Percentiles rank a stretch among this genome's conserved stretches.
Conservation (phyloP, 805 yeast genomes). For the Kazachstania psychrophila region DNA sequence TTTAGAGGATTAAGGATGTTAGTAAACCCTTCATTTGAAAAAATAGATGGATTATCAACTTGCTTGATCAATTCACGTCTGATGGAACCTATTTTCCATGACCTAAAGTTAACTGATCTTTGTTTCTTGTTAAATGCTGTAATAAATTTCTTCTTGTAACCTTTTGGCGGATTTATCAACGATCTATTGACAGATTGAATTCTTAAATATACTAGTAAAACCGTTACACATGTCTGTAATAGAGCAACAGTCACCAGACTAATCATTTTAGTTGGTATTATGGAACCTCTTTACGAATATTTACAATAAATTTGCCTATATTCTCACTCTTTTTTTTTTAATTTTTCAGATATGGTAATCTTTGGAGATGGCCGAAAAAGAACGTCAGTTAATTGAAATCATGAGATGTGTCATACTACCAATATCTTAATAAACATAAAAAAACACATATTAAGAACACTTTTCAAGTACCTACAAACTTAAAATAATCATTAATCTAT, state of each 20-base stretch:
- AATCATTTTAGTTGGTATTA: too few relatives aligned
- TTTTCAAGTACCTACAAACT: too few relatives aligned
- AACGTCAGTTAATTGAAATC: too few relatives aligned
- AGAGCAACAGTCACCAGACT: constrained; percentile 1
- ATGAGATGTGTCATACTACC: too few relatives aligned
- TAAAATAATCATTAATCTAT: too few relatives aligned
- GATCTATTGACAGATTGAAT: constrained; percentile 6
- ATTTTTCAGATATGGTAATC: too few relatives aligned
- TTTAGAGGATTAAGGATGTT: background rate
- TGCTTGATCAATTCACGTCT: constrained; percentile 33
- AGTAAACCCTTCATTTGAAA: constrained; percentile 11
- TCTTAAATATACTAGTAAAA: constrained; percentile 6
- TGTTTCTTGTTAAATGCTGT: background rate
- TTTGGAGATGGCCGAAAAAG: too few relatives aligned
- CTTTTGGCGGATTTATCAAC: constrained; percentile 1
- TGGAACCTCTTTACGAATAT: too few relatives aligned
- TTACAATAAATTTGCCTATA: too few relatives aligned
- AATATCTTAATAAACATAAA: too few relatives aligned
- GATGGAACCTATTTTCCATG: constrained; percentile 27
- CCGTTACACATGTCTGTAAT: constrained; percentile 4
- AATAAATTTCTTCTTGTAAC: background rate
- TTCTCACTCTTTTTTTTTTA: too few relatives aligned
- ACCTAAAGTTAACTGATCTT: constrained; percentile 9
- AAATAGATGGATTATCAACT: constrained; percentile 25
- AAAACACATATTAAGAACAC: too few relatives aligned